These are phyloP conservation scores for Tuber umbilicatum DNA, from an alignment of 495 filamentous ascomycete species.

Conservation along the genomic window DNA sequence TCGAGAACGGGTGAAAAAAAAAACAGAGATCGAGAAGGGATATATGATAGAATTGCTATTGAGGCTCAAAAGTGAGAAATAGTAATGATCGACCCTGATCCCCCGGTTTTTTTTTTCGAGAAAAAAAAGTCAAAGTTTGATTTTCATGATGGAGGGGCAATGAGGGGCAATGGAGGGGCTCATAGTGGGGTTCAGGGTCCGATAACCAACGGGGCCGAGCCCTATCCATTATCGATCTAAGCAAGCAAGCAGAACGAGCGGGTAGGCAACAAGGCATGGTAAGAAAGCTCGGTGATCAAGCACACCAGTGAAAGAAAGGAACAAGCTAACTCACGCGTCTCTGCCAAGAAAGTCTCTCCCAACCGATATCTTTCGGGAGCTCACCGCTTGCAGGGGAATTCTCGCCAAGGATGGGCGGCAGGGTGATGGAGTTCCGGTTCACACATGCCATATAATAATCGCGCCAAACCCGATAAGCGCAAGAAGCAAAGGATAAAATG, in stretches of 20 bases:
- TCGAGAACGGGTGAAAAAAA: not conserved
- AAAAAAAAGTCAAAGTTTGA: not conserved
- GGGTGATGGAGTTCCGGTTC: too few relatives aligned
- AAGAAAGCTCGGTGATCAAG: not conserved
- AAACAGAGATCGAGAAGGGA: not conserved
- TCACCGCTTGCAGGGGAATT: too few relatives aligned
- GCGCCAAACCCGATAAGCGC: not conserved
- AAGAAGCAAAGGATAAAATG: not conserved
- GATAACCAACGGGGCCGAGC: constrained; percentile 35
- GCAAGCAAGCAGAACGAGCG: constrained; percentile 6
- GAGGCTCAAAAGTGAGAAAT: constrained; percentile 27
- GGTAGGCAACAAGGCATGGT: not conserved
- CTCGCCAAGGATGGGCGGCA: too few relatives aligned
- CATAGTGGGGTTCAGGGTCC: constrained; percentile 34
- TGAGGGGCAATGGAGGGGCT: constrained; percentile 35
- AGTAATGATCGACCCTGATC: not conserved
- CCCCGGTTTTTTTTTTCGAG: not conserved
- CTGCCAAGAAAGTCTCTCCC: not conserved
- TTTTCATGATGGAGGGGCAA: constrained; percentile 26
- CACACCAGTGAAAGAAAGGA: not conserved
- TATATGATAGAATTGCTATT: constrained; percentile 7
- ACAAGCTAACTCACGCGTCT: not conserved
- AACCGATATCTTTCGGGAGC: not conserved
- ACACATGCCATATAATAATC: not conserved
- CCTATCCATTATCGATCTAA: constrained; percentile 38